phyloP scores from a whole-genome alignment of 2,329 filamentous ascomycete genomes.

The Pseudogymnoascus sp. region DNA sequence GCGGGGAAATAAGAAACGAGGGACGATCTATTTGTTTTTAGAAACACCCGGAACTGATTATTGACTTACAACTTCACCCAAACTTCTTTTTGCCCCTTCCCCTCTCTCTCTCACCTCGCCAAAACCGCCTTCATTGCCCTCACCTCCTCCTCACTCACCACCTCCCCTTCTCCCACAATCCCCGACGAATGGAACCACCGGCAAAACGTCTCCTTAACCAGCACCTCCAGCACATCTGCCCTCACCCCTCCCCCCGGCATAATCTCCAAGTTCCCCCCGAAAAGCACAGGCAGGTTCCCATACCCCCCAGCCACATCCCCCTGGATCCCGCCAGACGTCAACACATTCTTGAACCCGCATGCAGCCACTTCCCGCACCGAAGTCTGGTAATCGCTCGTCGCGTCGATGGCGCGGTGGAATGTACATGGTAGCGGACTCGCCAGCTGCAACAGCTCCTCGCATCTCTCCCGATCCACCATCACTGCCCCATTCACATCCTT shows the following conservation, averaged over 20 bases:
- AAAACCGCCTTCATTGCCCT: neutral
- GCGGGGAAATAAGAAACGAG: neutral
- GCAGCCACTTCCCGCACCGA: constrained; percentile 32
- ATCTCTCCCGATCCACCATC: constrained; percentile 34
- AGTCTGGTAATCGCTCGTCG: constrained; percentile 25
- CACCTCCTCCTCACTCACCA: constrained; percentile 21
- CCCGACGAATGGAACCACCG: constrained; percentile 39
- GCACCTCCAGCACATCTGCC: constrained; percentile 32
- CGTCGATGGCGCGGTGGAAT: constrained; percentile 47
- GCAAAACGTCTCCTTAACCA: constrained; percentile 28
- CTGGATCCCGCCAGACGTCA: constrained; percentile 39
- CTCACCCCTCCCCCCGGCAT: constrained; percentile 45
- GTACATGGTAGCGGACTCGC: constrained; percentile 39
- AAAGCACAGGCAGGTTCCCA: constrained; percentile 24
- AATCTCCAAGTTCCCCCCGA: constrained; percentile 31
- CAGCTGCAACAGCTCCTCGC: constrained; percentile 33
- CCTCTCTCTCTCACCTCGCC: constrained; percentile 13
- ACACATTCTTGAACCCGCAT: constrained; percentile 38
- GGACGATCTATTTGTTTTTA: constrained; percentile 1
- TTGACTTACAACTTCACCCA: neutral
- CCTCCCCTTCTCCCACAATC: constrained; percentile 27
- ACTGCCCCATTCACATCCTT: constrained; percentile 13
- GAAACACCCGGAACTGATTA: neutral
- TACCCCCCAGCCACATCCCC: constrained; percentile 30
- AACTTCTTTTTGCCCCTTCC: neutral